phyloP scores from a whole-genome alignment of 345 rosid species.

The Brassica nigra region DNA sequence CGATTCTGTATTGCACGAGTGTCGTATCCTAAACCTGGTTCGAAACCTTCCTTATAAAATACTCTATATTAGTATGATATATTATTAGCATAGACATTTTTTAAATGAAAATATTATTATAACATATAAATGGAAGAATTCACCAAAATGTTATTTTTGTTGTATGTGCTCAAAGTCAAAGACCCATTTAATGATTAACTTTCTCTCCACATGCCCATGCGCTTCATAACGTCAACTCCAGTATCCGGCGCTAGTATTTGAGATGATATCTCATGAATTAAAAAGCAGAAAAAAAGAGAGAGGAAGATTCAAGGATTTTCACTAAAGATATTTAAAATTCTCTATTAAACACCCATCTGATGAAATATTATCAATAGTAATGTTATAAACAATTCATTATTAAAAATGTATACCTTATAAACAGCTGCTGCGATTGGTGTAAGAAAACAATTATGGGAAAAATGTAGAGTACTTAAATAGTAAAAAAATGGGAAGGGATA shows the following conservation, averaged over 20 bases:
- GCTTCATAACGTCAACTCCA: background rate
- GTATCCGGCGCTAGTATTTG: background rate
- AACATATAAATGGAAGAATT: background rate
- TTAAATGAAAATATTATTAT: background rate
- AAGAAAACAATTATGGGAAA: no score
- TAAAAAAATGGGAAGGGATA: no score
- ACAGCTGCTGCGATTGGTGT: no score
- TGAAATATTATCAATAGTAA: no score
- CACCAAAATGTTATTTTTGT: constrained; percentile 26
- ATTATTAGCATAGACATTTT: background rate
- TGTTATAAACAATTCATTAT: no score
- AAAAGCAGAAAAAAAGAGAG: background rate
- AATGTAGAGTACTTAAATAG: no score
- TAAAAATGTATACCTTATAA: no score
- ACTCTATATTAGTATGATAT: background rate
- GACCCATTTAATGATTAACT: constrained; percentile 27
- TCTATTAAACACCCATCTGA: background rate
- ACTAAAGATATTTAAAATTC: background rate
- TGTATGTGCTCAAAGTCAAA: constrained; percentile 24
- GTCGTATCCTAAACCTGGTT: background rate
- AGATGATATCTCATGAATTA: background rate
- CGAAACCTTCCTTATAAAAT: background rate
- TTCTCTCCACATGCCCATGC: constrained; percentile 24
- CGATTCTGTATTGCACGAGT: background rate
- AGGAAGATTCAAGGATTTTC: background rate